These are phyloP conservation scores for Yamadazyma songkhlaensis DNA, from an alignment of 1,139 yeast species.

Conservation along the genomic window DNA sequence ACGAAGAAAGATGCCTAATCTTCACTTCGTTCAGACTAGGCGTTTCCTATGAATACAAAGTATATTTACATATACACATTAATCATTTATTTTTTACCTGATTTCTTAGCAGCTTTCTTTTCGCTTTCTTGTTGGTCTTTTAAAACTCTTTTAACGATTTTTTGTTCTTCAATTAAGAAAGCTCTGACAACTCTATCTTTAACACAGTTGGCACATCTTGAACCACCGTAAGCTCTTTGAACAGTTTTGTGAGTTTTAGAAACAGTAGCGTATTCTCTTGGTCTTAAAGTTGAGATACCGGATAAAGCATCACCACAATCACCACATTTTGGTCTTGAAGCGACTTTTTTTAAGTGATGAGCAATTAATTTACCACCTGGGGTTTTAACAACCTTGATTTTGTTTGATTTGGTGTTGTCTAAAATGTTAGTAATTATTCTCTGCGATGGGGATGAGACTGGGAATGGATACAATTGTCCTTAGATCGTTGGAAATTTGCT, in stretches of 20 bases:
- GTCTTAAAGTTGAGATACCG: slow-evolving; percentile 94
- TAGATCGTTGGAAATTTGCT: too few species aligned
- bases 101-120: slow-evolving; percentile 54
- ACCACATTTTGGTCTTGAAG: slow-evolving; percentile 98
- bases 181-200: slow-evolving; percentile 99
- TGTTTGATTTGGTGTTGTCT: slow-evolving; percentile 99
- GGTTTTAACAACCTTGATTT: slow-evolving; percentile 98
- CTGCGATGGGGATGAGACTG: too few species aligned
- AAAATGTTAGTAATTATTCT: slow-evolving; percentile 39
- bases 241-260: slow-evolving; percentile 98
- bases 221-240: slow-evolving; percentile 99
- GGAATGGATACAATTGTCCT: too few species aligned
- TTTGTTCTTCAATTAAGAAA: slow-evolving; percentile 98
- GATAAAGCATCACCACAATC: slow-evolving; percentile 92
- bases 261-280: slow-evolving; percentile 93
- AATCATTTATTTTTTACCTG: slow-evolving; percentile 35
- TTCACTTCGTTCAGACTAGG: too few species aligned
- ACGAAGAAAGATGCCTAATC: too few species aligned
- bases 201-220: slow-evolving; percentile 97
- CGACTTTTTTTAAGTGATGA: slow-evolving; percentile 94
- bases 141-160: slow-evolving; percentile 97
- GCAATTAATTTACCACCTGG: slow-evolving; percentile 99
- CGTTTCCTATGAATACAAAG: slow-evolving; percentile 9
- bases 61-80: slow-evolving; percentile 10
- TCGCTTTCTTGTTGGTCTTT: slow-evolving; percentile 92